Percentiles rank a stretch among this genome's conserved stretches.
Conservation (phyloP, 2,329 filamentous ascomycete species). For the Paramyrothecium sp. region DNA sequence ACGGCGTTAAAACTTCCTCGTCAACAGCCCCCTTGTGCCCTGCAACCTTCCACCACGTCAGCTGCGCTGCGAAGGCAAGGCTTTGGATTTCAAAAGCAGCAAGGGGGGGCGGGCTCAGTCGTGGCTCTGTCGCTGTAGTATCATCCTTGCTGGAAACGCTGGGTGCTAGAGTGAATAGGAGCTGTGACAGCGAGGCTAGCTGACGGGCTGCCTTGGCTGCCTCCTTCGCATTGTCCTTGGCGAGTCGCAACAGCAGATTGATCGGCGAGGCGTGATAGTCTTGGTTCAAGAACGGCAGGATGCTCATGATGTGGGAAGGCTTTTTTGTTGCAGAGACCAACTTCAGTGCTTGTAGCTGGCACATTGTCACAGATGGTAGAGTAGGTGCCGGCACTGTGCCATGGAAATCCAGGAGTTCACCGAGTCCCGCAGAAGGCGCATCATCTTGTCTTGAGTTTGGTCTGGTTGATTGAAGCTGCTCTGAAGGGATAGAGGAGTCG, state of each 20-base stretch:
- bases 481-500: constrained; percentile 33
- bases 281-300: constrained; percentile 53
- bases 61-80: constrained; percentile 58
- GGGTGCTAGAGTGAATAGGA: constrained; percentile 64
- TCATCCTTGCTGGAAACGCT: constrained; percentile 66
- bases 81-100: constrained; percentile 62
- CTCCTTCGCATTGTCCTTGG: constrained; percentile 41
- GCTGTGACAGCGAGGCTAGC: constrained; percentile 64
- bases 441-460: constrained; percentile 21
- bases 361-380: constrained; percentile 56
- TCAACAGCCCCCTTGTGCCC: constrained; percentile 58
- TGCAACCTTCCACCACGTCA: constrained; percentile 65
- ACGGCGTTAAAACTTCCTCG: constrained; percentile 64
- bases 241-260: constrained; percentile 51
- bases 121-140: constrained; percentile 47
- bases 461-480: constrained; percentile 29
- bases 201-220: constrained; percentile 61
- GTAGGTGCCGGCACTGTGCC: constrained; percentile 39
- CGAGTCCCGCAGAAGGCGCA: constrained; percentile 35
- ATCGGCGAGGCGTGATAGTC: constrained; percentile 55
- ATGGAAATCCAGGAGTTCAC: constrained; percentile 63
- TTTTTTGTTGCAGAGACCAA: constrained; percentile 61
- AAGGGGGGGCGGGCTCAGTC: constrained; percentile 54
- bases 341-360: constrained; percentile 65
- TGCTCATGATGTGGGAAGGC: constrained; percentile 56